phyloP scores from a whole-genome alignment of 257 asterid species.

The Rubia yunnanensis region DNA sequence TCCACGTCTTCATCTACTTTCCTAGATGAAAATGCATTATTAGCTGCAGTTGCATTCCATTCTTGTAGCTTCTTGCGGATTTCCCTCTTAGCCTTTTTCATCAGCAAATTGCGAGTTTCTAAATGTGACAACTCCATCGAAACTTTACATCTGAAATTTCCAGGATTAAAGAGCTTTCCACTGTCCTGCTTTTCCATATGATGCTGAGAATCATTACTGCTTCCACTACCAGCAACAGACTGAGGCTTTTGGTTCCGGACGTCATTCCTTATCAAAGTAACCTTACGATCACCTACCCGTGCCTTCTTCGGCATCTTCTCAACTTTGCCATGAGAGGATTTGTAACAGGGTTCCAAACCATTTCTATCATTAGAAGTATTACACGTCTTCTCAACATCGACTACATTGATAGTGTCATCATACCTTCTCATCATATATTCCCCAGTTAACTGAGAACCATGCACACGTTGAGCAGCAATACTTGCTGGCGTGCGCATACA shows the following conservation, averaged over 20 bases:
- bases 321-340: constrained; percentile 13
- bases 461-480: constrained; percentile 15
- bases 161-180: constrained; percentile 6
- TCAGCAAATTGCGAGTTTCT: constrained; percentile 28
- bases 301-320: constrained; percentile 36
- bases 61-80: constrained; percentile 28
- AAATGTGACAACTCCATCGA: constrained; percentile 23
- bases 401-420: constrained; percentile 11
- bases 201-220: constrained; percentile 16
- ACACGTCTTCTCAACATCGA: not conserved
- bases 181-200: constrained; percentile 15
- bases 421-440: constrained; percentile 23
- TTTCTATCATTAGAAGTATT: constrained; percentile 7
- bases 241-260: constrained; percentile 11
- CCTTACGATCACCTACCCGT: constrained; percentile 18
- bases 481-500: constrained; percentile 8
- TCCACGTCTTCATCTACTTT: constrained; percentile 13
- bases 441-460: constrained; percentile 9
- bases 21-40: constrained; percentile 19
- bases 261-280: constrained; percentile 11
- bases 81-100: constrained; percentile 36
- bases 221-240: constrained; percentile 12
- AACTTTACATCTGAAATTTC: constrained; percentile 9
- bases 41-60: constrained; percentile 18
- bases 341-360: constrained; percentile 3